Evolutionary conservation across 352 stramenopile genomes (phyloP), one percentile per base, ranked within the genome.

Genomic region (Phytophthora crassamura): DNA sequence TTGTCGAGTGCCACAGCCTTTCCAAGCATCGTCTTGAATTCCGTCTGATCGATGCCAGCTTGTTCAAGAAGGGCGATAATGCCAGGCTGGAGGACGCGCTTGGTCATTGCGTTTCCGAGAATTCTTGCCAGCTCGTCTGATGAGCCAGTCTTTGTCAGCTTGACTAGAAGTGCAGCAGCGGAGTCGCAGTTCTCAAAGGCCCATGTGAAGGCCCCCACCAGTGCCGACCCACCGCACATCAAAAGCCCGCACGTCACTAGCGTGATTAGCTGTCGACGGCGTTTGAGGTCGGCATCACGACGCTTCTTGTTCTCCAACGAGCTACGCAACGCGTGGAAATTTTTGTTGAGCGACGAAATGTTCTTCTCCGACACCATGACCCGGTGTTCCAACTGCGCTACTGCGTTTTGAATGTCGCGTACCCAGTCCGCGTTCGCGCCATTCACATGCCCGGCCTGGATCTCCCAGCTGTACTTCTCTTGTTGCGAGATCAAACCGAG

Each of bases 351-450:
- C n/a, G 53, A 49, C 11, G 10, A 45, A 34, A 52, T 38, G 15
- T 61, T 61, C 5, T 35, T 42, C 18, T 61, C 53, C 12, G 40
- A 11, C 2, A 49, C 20, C 18, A 45, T 35, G 14, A 61, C 33
- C 2, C 53, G 53, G 32, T 42, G 6, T 10, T 61, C 41, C 15
- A 61, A 12, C 12, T 46, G 12, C 16, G 59, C 16, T 14, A 78
- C 48, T 8, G 39, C 47, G 7, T 33, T 40, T 56, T 78, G 66
- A 10, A 78, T 63, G 7, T 74, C 66, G 16, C 22, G n/a, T 4
- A 78, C 70, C 66, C 70, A 78, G 11, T 61, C 66, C 1, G 66
- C 65, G 32, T 68, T 75, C 39, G 70, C 66, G 30, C 53, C 67
- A 45, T 75, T 72, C 14, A 75, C 60, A 0, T 78, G 71, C 11